These are phyloP conservation scores for Chrysoporthe cubensis DNA, from an alignment of 2,329 filamentous ascomycete genomes.

Conservation along the genomic window DNA sequence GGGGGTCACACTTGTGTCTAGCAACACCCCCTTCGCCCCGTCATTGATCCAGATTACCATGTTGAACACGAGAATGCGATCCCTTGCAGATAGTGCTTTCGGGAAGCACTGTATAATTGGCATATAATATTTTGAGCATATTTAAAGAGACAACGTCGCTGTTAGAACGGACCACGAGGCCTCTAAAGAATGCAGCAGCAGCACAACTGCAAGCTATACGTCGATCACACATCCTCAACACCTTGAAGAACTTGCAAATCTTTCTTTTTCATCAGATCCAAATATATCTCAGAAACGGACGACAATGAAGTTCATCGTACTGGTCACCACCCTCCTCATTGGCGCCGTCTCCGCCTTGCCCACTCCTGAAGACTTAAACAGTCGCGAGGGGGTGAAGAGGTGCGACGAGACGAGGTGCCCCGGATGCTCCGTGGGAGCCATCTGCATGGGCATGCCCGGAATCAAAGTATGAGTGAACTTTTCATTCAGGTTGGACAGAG, in stretches of 20 bases:
- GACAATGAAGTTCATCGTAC: slow-evolving; percentile 8
- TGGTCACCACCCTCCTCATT: slow-evolving; percentile 17
- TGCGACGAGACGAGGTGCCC: slow-evolving; percentile 12
- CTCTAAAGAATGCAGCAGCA: background rate
- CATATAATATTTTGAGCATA: background rate
- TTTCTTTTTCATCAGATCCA: no score
- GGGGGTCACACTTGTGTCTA: background rate
- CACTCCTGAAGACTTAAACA: background rate
- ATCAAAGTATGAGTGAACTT: background rate
- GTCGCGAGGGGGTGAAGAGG: background rate
- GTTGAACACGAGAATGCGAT: background rate
- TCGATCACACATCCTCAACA: no score
- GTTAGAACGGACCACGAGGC: background rate
- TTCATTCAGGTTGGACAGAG: background rate
- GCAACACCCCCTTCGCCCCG: background rate
- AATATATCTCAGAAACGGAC: background rate
- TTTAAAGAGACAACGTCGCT: background rate
- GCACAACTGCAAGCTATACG: background rate
- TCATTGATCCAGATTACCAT: slow-evolving; percentile 1
- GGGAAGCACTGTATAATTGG: background rate
- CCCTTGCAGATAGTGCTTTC: background rate
- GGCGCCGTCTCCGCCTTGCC: background rate
- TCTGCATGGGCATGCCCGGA: slow-evolving; percentile 6
- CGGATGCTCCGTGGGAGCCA: background rate
- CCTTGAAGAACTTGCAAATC: no score